These are phyloP conservation scores for Ballota nigra DNA, from an alignment of 257 asterid genomes.

Conservation along the genomic window DNA sequence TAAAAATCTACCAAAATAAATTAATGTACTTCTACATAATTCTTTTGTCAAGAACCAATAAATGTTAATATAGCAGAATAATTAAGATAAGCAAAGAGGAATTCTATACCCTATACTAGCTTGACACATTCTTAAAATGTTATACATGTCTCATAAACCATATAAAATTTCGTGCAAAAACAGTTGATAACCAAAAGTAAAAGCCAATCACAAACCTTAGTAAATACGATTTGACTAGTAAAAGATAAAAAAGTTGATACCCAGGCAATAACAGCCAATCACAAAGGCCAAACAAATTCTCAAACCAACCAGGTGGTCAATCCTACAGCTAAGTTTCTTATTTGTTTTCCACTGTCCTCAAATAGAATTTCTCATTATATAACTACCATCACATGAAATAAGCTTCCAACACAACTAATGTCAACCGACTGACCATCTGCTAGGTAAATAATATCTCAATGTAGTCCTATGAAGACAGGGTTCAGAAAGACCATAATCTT, in stretches of 20 bases:
- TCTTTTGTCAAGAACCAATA: background rate
- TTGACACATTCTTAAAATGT: background rate
- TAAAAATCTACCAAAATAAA: background rate
- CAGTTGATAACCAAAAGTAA: background rate
- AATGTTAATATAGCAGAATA: background rate
- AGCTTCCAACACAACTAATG: background rate
- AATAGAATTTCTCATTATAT: background rate
- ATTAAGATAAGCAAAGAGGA: background rate
- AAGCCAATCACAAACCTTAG: background rate
- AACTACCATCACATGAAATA: background rate
- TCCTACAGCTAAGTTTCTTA: background rate
- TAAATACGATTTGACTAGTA: background rate
- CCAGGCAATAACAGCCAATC: background rate
- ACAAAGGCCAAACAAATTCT: conserved; percentile 7
- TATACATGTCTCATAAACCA: background rate
- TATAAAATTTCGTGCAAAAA: background rate
- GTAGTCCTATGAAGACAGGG: background rate
- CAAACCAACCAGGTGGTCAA: background rate
- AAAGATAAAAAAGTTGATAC: background rate
- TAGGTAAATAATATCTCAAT: background rate
- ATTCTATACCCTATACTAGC: background rate
- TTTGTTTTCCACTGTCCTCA: background rate
- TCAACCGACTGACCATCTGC: background rate
- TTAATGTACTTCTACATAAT: background rate
- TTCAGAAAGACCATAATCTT: background rate